These are phyloP conservation scores for Rhodocollybia butyracea DNA, from an alignment of 768 basidiomycete species.

Conservation along the genomic window DNA sequence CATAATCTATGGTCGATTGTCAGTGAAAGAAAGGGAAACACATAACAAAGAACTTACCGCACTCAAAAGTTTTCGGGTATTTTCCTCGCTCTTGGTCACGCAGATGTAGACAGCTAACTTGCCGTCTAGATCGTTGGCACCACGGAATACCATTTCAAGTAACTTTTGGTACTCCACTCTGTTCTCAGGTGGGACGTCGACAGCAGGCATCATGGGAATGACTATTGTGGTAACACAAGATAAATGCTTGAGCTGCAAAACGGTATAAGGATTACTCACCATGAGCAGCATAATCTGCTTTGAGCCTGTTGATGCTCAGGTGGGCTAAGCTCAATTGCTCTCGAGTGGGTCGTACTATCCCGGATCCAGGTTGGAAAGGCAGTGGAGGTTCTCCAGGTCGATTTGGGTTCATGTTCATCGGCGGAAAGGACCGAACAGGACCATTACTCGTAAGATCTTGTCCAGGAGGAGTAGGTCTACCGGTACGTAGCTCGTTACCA, in stretches of 20 bases:
- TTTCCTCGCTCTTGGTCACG: constrained; percentile 44
- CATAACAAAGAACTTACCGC: constrained; percentile 43
- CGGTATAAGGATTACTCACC: constrained; percentile 1
- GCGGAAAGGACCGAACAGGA: background rate
- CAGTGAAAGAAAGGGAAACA: constrained; percentile 11
- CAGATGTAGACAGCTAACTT: constrained; percentile 46
- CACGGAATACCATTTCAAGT: constrained; percentile 47
- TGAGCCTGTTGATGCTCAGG: constrained; percentile 8
- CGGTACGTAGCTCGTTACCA: constrained; percentile 20
- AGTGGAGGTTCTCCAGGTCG: background rate
- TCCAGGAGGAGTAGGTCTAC: background rate
- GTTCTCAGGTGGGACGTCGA: constrained; percentile 50
- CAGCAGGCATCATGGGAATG: constrained; percentile 27
- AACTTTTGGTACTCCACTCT: constrained; percentile 47
- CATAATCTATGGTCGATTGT: constrained; percentile 15
- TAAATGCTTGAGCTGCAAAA: constrained; percentile 1
- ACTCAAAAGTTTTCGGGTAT: constrained; percentile 45
- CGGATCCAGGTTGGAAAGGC: background rate
- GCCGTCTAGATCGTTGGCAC: constrained; percentile 44
- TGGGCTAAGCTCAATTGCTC: constrained; percentile 6
- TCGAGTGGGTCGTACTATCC: background rate
- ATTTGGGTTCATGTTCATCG: background rate
- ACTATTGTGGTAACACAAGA: constrained; percentile 24
- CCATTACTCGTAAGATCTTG: background rate
- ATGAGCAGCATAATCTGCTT: constrained; percentile 7